Evolutionary conservation across 805 yeast species (phyloP), one percentile per base, ranked within the genome.

Genomic region (Saccharomyces jurei): DNA sequence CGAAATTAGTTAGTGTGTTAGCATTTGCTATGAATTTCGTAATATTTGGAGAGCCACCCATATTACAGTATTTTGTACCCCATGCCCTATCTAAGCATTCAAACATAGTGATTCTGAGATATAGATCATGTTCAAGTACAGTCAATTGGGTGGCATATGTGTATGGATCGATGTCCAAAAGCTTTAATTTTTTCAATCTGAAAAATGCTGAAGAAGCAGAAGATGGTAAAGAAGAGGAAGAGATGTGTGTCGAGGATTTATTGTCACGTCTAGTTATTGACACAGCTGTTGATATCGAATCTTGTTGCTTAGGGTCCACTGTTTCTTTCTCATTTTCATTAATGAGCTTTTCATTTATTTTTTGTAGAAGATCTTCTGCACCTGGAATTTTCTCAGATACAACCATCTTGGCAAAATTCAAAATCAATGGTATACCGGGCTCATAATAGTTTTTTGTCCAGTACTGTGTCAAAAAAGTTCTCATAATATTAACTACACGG

Each of bases 91-190:
- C 82, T 50, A 90, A 71, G 63, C 94, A 84, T 61, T 91, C 94
- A 60, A 80, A 80, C 52, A 83, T 81, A 14, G 83, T 79, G 49
- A 92, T 86, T 55, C 79, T 77, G n/a, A 81, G 72, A 67, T 86
- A 91, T 31, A 83, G 70, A 48, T 77, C 79, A 64, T 83, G 87
- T 67, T 89, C 96, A 53, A 83, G 76, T n/a, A 89, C 68, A 0
- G 97, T 87, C 53, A 92, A 71, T 69, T 92, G 97, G 51, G 90
- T 76, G 0, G 97, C 97, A 59, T 91, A 76, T 56, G 84, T 92
- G 51, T 79, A 71, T 31, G 88, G 81, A 60, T 87, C 91, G 52
- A 89, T 79, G 52, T 87, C 94, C 55, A 81, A 68, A 30, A 86
- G 69, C 60, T 79, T 84, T 56, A 77, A 59, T 62, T 74, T 74